phyloP scores from a whole-genome alignment of 2,329 filamentous ascomycete species.

The Colletotrichum sidae region DNA sequence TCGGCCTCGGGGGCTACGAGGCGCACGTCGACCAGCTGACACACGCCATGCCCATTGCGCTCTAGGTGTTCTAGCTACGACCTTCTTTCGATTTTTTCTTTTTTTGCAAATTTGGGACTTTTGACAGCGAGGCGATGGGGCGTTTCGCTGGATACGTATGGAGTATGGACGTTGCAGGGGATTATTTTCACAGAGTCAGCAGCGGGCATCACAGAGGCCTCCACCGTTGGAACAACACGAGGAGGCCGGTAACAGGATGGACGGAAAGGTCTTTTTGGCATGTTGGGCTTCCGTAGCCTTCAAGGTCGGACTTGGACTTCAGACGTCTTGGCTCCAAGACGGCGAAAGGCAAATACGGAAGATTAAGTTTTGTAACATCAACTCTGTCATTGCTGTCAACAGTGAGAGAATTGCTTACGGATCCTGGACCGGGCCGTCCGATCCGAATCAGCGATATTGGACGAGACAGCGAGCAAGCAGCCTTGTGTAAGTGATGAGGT shows the following conservation, averaged over 20 bases:
- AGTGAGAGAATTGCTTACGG: neutral
- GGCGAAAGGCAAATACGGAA: constrained; percentile 3
- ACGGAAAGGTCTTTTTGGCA: neutral
- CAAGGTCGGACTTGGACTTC: neutral
- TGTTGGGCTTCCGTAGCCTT: constrained; percentile 1
- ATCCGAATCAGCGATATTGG: neutral
- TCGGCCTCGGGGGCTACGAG: constrained; percentile 22
- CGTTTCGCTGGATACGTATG: neutral
- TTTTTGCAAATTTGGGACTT: neutral
- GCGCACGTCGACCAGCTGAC: constrained; percentile 15
- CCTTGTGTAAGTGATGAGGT: neutral
- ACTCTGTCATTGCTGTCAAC: constrained; percentile 10
- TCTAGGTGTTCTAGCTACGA: neutral
- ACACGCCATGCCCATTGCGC: constrained; percentile 19
- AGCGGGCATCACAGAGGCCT: constrained; percentile 4
- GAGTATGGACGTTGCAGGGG: neutral
- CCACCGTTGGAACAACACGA: too few species aligned
- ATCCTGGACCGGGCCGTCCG: constrained; percentile 2
- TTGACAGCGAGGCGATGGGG: neutral
- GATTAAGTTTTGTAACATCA: constrained; percentile 11
- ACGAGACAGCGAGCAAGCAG: neutral
- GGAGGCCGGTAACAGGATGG: too few species aligned
- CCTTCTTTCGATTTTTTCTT: neutral
- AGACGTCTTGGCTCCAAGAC: constrained; percentile 12
- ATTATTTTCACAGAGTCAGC: constrained; percentile 1